A percentile compares a stretch with the other conserved stretches of the same genome.
phyloP scores from a whole-genome alignment of 202 grass and related monocot species.

The Brachypodium distachyon region DNA sequence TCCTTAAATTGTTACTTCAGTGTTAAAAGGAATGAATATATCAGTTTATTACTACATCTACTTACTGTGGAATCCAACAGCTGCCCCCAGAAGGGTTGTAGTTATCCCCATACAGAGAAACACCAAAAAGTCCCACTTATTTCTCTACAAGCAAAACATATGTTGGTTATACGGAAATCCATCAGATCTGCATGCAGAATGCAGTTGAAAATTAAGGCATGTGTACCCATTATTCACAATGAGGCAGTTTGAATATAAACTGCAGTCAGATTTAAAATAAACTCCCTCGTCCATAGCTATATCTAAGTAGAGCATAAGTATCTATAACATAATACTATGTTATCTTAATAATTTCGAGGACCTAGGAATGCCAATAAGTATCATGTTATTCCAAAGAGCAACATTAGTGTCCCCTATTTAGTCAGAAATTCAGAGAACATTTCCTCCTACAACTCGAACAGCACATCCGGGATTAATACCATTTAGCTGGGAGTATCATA shows the following conservation, averaged over 20 bases:
- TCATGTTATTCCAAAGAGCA: not conserved
- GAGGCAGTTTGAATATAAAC: not conserved
- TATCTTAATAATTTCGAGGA: not conserved
- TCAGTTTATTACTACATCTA: not conserved
- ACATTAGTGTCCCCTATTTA: not conserved
- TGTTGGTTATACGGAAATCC: not conserved
- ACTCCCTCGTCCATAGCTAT: not conserved
- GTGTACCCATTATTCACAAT: not conserved
- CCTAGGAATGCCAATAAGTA: not conserved
- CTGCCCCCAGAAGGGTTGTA: slow-evolving; percentile 44
- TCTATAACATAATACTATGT: not conserved
- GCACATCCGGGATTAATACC: not conserved
- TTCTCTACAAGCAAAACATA: slow-evolving; percentile 50
- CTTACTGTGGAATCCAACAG: slow-evolving; percentile 60
- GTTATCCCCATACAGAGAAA: slow-evolving; percentile 73
- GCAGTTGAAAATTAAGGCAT: not conserved
- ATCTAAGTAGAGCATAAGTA: not conserved
- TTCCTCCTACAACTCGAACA: not conserved
- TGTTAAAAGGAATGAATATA: not conserved
- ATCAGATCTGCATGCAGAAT: not conserved
- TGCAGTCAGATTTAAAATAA: not conserved
- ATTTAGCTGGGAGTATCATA: not conserved
- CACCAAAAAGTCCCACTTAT: slow-evolving; percentile 83
- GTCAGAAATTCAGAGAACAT: not conserved
- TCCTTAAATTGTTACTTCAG: not conserved